Base-by-base conservation (phyloP, 768 basidiomycete genomes). In the Termitomyces sp. region DNA sequence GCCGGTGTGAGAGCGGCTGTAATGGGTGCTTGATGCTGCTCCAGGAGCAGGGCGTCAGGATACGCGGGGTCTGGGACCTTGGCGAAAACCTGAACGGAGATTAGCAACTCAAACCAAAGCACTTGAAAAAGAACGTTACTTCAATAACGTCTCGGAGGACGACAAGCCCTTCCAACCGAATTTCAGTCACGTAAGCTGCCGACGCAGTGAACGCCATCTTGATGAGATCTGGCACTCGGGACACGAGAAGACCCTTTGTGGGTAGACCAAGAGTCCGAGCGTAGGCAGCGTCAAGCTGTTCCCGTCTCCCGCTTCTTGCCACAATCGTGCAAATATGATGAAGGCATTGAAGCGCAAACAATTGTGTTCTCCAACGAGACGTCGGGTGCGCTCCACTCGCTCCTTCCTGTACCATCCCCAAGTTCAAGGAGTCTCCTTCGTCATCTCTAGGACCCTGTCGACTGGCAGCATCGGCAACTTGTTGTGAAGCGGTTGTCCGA, bases 121-220 rank as follows among this genome's bases (percentile, higher is more conserved):
- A 11, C 18, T 53, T 1, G 5, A 15, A 41, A 27, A 39, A 54
- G 27, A 12, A 41, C 12, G 15, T 49, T 66, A 92, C 96, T 79
- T 95, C 84, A 61, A 99, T 95, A 33, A 98, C 92, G 70, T 98
- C 95, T 33, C 87, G 81, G 30, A 99, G 75, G 5, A 99, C 92
- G 8, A 92, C 79, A 30, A 98, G 73, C 1, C 97, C 97, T 69
- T 94, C 91, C 30, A 98, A 74, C 36, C 96, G 83, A 61, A 98
- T 98, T 69, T 98, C 94, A 9, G 92, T 95, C 34, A 98, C 95
- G 69, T 97, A 92, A 4, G 97, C 95, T 0, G 96, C 93, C 16
- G 94, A 95, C 0, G 97, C 95, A 13, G 93, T 96, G 70, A 99
- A 98, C 0, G 97, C 96, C 89, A 98, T 97, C 74, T 84, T 92